Evolutionary conservation across 352 stramenopile genomes (phyloP), one percentile per base, ranked within the genome.

Genomic region (Pythium scleroteichum): DNA sequence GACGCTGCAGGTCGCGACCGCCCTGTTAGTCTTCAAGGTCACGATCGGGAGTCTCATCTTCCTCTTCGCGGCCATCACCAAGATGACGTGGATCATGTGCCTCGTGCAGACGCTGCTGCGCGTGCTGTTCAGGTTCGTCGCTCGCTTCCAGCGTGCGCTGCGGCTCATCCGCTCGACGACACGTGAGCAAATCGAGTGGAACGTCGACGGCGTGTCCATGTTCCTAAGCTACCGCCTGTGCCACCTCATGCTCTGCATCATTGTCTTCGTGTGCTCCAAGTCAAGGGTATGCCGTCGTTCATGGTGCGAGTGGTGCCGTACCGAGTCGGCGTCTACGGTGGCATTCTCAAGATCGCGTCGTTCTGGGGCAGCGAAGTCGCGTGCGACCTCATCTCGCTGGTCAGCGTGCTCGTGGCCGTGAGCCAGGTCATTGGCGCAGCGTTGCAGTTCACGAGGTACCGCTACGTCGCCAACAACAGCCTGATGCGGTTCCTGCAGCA

Each of bases 71-170:
- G 75, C 74, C 0, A 42, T 88, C 42, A 82, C 72, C 8, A 72
- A 66, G 1, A 69, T 85, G 32, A 85, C 79, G 53, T 88, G 76
- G 79, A 41, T 86, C 45, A 80, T 86, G 59, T 88, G 79, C 20
- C 63, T 76, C 3, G 51, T 71, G 2, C 76, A 88, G 40, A 75
- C 75, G 2, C 9, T 75, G 0, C 35, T 76, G 3, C 60, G 73
- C 16, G n/a, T 76, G 0, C 0, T 68, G 0, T 26, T 79, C 17
- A 83, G 83, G 16, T 5, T 85, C 8, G 19, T 38, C 4, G 52
- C 68, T 17, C 62, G 67, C 2, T 68, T 53, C 0, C 24, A 82
- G 24, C 78, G 73, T 44, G 60, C 57, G 12, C 63, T 82, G 33
- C 70, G 76, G 23, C 13, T 83, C 13, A 71, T 85, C 6, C 56